Base-by-base conservation (phyloP, 768 basidiomycete genomes). In the Amanita brunnescens region DNA sequence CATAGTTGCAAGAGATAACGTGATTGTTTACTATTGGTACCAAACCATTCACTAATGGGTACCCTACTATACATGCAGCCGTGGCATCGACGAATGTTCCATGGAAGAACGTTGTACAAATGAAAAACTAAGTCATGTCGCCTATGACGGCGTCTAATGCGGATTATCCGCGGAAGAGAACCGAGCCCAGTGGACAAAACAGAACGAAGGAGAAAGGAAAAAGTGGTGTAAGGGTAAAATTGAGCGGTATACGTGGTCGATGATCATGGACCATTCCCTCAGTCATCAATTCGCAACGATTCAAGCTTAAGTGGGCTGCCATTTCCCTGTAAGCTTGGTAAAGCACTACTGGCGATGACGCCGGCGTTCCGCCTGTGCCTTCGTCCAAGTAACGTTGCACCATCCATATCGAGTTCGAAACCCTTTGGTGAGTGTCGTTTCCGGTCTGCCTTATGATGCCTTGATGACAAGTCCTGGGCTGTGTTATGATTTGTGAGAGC, bases 401-500 rank as follows among this genome's bases (percentile, higher is more conserved):
- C 82, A 58, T 87, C 80, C 47, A 99, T 68, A 62, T 92, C 87
- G 51, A 99, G 76, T 63, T 97, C 90, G 61, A 99, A 99, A 26
- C 24, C 23, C 21, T 21, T 35, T 6, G 49, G 49, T 10, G 49
- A 41, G 20, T 24, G 24, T n/a, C 34, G 50, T 30, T 26, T 51
- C 30, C 50, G 50, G 16, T 58, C 58, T 24, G 42, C 37, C 12
- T 52, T 54, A 32, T 48, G 41, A 26, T 39, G 10, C 23, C 38
- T 41, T n/a, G 42, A 44, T 16, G 42, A 30, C 52, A 42, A 33
- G 41, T 47, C n/a, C 10, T 49, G 26, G 5, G 21, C 21, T 29
- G 30, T 14, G 21, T 16, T 16, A 18, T 30, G 37, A 10, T 37
- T 49, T 14, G 12, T 12, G 26, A 34, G 13, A 12, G 10, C 5